Conservation (phyloP, 257 asterid genomes). For the Perilla frutescens region DNA sequence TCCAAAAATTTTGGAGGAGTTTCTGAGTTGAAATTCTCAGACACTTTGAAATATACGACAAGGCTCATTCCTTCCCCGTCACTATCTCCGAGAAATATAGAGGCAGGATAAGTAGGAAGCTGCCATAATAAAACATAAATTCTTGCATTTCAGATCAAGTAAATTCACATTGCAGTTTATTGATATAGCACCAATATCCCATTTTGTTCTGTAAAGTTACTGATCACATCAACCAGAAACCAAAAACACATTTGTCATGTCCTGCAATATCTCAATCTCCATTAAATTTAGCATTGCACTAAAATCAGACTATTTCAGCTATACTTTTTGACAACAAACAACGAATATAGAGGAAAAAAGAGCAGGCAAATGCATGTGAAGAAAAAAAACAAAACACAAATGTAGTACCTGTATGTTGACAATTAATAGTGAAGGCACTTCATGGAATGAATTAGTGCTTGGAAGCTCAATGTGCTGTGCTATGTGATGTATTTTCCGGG, state of each 20-base stretch:
- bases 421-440: slow-evolving; percentile 72
- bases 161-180: background rate
- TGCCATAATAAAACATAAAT: slow-evolving; percentile 38
- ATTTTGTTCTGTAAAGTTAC: no score
- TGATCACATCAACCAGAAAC: background rate
- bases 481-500: slow-evolving; percentile 72
- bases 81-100: slow-evolving; percentile 72
- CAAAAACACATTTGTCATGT: no score
- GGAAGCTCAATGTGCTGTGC: slow-evolving; percentile 85
- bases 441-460: slow-evolving; percentile 40
- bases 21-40: slow-evolving; percentile 61
- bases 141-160: background rate
- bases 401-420: slow-evolving; percentile 78
- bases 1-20: slow-evolving; percentile 55
- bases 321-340: no score
- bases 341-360: no score
- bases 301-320: no score
- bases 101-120: slow-evolving; percentile 88
- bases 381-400: background rate
- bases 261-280: no score
- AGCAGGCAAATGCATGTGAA: no score
- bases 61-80: slow-evolving; percentile 96
- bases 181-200: no score
- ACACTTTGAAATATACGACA: slow-evolving; percentile 71
- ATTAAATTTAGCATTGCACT: no score